phyloP scores from a whole-genome alignment of 2,329 filamentous ascomycete species.

The Acrodontium crateriforme region DNA sequence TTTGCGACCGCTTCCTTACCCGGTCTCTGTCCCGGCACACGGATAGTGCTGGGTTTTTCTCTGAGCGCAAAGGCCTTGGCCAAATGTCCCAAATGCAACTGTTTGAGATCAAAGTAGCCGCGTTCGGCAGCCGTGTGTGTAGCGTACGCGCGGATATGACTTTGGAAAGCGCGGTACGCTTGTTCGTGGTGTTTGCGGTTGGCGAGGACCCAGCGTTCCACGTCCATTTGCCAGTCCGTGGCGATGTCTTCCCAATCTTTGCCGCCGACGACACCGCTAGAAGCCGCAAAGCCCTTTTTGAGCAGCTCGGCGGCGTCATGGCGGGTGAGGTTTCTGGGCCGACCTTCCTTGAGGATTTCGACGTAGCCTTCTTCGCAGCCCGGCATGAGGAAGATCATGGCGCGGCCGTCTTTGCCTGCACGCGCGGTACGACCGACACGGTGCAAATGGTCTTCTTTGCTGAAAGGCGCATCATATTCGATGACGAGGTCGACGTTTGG shows the following conservation, averaged over 20 bases:
- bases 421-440: constrained; percentile 89
- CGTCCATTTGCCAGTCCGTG: constrained; percentile 52
- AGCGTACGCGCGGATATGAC: constrained; percentile 85
- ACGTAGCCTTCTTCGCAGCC: constrained; percentile 89
- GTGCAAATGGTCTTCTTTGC: constrained; percentile 84
- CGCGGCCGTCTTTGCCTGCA: constrained; percentile 75
- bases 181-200: constrained; percentile 60
- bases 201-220: constrained; percentile 52
- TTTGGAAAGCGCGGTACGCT: constrained; percentile 75
- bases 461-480: constrained; percentile 93
- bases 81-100: constrained; percentile 79
- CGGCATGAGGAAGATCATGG: constrained; percentile 78
- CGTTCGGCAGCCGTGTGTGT: constrained; percentile 83
- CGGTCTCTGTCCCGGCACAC: constrained; percentile 36
- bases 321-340: constrained; percentile 40
- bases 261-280: constrained; percentile 22
- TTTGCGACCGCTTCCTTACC: constrained; percentile 33
- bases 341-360: constrained; percentile 57
- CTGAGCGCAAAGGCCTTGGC: constrained; percentile 87
- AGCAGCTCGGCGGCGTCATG: constrained; percentile 53
- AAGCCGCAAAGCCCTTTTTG: constrained; percentile 44
- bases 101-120: constrained; percentile 77
- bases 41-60: constrained; percentile 74
- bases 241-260: constrained; percentile 50
- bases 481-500: constrained; percentile 90